A percentile compares a stretch with the other conserved stretches of the same genome.
These are phyloP conservation scores for Talaromyces nanjingensis DNA, from an alignment of 495 filamentous ascomycete genomes.

Conservation along the genomic window DNA sequence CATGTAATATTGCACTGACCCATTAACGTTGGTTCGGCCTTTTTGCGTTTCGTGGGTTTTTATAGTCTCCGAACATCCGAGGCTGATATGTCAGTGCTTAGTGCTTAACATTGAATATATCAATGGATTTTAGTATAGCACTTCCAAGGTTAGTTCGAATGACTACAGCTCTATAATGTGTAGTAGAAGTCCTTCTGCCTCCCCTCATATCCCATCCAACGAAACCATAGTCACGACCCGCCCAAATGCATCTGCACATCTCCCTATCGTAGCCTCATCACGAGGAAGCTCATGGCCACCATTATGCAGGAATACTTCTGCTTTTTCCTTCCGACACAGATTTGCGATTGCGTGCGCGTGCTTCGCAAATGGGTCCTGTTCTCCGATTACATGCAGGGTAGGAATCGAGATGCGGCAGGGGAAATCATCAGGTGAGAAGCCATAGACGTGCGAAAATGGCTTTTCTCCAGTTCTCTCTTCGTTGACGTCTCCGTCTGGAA, in stretches of 20 bases:
- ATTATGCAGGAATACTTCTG: constrained; percentile 7
- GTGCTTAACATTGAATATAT: too few species aligned
- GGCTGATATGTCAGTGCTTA: too few species aligned
- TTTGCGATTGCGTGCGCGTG: background rate
- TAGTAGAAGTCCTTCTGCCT: background rate
- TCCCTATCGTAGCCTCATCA: background rate
- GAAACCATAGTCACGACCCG: background rate
- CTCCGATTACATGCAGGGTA: constrained; percentile 14
- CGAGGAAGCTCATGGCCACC: constrained; percentile 13
- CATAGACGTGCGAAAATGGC: background rate
- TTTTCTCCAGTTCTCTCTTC: background rate
- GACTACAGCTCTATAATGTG: background rate
- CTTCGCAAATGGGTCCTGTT: constrained; percentile 11
- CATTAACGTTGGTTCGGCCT: too few species aligned
- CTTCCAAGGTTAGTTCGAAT: too few species aligned
- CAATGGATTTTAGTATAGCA: too few species aligned
- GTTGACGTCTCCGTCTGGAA: background rate
- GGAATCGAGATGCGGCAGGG: constrained; percentile 13
- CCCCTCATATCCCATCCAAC: background rate
- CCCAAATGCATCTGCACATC: background rate
- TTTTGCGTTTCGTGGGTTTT: too few species aligned
- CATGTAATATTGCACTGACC: too few species aligned
- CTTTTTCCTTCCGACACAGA: constrained; percentile 5
- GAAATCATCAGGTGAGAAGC: constrained; percentile 5
- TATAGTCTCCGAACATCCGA: too few species aligned